Percentiles rank a stretch among this genome's conserved stretches.
These are phyloP conservation scores for Lachancea sp. DNA, from an alignment of 805 yeast genomes.

Conservation along the genomic window DNA sequence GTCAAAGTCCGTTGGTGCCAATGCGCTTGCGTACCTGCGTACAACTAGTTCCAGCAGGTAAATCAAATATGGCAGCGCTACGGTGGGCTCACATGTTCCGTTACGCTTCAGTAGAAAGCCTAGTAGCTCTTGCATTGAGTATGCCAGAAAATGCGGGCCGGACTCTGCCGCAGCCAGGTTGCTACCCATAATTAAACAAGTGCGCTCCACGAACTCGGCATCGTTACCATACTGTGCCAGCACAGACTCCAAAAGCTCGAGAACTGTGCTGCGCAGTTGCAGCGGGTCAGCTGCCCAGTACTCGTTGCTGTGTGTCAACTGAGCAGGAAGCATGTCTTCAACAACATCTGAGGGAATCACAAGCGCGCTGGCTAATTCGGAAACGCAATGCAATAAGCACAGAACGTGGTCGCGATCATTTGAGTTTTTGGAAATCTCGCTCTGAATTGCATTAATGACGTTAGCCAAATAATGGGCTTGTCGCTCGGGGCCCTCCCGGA, in stretches of 20 bases:
- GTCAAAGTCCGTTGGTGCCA: constrained; percentile 32
- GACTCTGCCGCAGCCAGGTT: constrained; percentile 23
- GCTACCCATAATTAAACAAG: constrained; percentile 49
- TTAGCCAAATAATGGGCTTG: constrained; percentile 37
- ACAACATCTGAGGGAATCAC: constrained; percentile 45
- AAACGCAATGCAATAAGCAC: constrained; percentile 56
- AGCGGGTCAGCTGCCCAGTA: constrained; percentile 49
- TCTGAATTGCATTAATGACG: constrained; percentile 30
- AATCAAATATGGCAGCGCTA: constrained; percentile 40
- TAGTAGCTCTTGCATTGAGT: constrained; percentile 25
- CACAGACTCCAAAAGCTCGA: constrained; percentile 40
- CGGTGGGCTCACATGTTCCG: constrained; percentile 24
- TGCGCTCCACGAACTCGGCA: constrained; percentile 51
- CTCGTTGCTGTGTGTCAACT: constrained; percentile 24
- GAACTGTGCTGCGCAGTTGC: constrained; percentile 37
- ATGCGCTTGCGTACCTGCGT: constrained; percentile 31
- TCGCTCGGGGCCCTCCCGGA: constrained; percentile 35
- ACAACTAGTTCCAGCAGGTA: constrained; percentile 42
- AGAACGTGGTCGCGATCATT: constrained; percentile 40
- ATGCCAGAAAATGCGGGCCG: constrained; percentile 29
- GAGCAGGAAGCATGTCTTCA: constrained; percentile 20
- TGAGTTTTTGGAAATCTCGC: constrained; percentile 13
- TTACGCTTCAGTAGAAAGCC: constrained; percentile 23
- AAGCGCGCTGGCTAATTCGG: constrained; percentile 67
- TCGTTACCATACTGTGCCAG: constrained; percentile 35